These are phyloP conservation scores for Aureobasidium namibiae DNA, from an alignment of 2,329 filamentous ascomycete species.

Conservation along the genomic window DNA sequence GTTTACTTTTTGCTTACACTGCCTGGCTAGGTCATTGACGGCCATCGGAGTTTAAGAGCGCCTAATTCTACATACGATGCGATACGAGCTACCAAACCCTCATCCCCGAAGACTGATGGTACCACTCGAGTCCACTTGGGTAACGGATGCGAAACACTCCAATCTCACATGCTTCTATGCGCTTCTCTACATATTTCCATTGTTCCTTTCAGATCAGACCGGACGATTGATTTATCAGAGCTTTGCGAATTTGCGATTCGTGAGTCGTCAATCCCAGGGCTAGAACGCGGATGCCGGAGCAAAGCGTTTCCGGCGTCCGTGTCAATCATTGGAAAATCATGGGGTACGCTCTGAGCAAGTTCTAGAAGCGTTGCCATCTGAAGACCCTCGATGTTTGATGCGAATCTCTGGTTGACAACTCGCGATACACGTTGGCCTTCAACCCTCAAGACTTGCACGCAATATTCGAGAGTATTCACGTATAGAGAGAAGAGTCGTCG, in stretches of 20 bases:
- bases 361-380: not conserved
- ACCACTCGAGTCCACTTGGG: not conserved
- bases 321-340: not conserved
- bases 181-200: not conserved
- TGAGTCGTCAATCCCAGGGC: too few relatives aligned
- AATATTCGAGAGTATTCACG: too few relatives aligned
- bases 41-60: not conserved
- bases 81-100: not conserved
- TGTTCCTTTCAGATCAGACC: not conserved
- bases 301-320: not conserved
- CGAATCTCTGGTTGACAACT: not conserved
- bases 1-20: conserved; percentile 7
- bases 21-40: not conserved
- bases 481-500: not conserved
- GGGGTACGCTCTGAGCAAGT: not conserved
- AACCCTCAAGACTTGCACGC: not conserved
- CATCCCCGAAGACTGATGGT: not conserved
- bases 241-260: not conserved
- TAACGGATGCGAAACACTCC: not conserved
- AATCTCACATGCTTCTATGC: not conserved
- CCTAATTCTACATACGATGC: not conserved
- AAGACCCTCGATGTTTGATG: not conserved
- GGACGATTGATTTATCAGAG: not conserved
- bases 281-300: not conserved
- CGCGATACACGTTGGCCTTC: not conserved